phyloP scores from a whole-genome alignment of 2,329 filamentous ascomycete genomes.

The Podosphaera aphanis region DNA sequence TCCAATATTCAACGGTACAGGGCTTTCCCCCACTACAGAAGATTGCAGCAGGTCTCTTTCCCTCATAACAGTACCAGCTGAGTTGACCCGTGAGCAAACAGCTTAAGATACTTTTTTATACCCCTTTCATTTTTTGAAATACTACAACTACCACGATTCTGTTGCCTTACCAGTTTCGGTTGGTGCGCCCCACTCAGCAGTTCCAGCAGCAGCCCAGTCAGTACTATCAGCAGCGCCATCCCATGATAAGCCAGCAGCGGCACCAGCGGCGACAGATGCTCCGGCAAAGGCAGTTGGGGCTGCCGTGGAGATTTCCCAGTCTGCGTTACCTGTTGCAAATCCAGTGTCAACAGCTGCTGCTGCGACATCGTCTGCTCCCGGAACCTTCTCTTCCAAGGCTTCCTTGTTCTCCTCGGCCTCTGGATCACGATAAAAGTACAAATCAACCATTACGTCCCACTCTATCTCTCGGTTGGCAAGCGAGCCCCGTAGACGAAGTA shows the following conservation, averaged over 20 bases:
- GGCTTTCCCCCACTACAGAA: slow-evolving; percentile 63
- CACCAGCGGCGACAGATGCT: slow-evolving; percentile 37
- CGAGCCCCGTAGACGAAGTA: slow-evolving; percentile 93
- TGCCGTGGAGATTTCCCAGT: slow-evolving; percentile 53
- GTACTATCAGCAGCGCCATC: slow-evolving; percentile 26
- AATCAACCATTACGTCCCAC: slow-evolving; percentile 98
- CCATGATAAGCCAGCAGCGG: slow-evolving; percentile 35
- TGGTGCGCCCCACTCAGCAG: slow-evolving; percentile 26
- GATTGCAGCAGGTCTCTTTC: slow-evolving; percentile 72
- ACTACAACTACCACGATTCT: slow-evolving; percentile 15
- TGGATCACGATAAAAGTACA: slow-evolving; percentile 99
- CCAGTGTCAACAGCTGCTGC: slow-evolving; percentile 52
- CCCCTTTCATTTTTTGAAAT: slow-evolving; percentile 1
- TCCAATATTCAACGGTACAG: slow-evolving; percentile 61
- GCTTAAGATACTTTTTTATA: slow-evolving; percentile 5
- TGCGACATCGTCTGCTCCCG: slow-evolving; percentile 58
- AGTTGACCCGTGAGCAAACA: slow-evolving; percentile 24
- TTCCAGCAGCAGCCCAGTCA: slow-evolving; percentile 34
- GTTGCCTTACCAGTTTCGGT: slow-evolving; percentile 22
- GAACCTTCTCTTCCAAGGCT: slow-evolving; percentile 46
- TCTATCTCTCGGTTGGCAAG: slow-evolving; percentile 87
- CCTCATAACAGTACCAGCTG: slow-evolving; percentile 72
- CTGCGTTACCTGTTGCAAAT: slow-evolving; percentile 39
- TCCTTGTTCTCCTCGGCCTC: slow-evolving; percentile 99
- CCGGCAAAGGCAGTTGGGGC: slow-evolving; percentile 32